phyloP scores from a whole-genome alignment of 2,329 filamentous ascomycete species.

The Monosporascus sp. region DNA sequence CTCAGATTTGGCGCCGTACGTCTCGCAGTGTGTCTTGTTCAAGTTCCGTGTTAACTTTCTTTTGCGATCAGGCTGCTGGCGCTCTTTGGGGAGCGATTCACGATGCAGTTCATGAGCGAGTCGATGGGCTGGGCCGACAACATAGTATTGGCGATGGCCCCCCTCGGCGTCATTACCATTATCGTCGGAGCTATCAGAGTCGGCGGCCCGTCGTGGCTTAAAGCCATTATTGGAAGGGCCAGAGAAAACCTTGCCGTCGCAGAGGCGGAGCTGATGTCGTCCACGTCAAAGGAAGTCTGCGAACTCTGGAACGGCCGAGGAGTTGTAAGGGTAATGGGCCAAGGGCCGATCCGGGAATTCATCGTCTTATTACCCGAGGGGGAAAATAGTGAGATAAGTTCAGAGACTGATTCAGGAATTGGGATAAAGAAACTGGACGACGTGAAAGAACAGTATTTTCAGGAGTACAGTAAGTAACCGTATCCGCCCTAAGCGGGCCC shows the following conservation, averaged over 20 bases:
- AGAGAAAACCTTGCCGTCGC: slow-evolving; percentile 35
- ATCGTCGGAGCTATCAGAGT: slow-evolving; percentile 40
- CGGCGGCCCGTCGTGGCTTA: slow-evolving; percentile 35
- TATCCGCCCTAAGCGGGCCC: too few relatives aligned
- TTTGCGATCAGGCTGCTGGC: slow-evolving; percentile 9
- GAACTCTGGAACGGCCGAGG: slow-evolving; percentile 39
- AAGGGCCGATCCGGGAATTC: slow-evolving; percentile 10
- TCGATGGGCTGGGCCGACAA: slow-evolving; percentile 35
- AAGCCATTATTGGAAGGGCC: slow-evolving; percentile 39
- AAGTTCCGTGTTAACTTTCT: neutral
- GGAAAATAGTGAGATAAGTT: too few relatives aligned
- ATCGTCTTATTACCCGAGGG: slow-evolving; percentile 1
- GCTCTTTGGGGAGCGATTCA: slow-evolving; percentile 39
- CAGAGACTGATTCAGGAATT: too few relatives aligned
- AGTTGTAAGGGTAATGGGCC: slow-evolving; percentile 22
- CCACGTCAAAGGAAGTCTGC: slow-evolving; percentile 38
- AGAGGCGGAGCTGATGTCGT: slow-evolving; percentile 40
- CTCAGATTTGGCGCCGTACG: neutral
- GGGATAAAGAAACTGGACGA: too few relatives aligned
- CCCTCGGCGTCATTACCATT: slow-evolving; percentile 39
- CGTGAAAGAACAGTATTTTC: too few relatives aligned
- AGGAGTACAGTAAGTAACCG: too few relatives aligned
- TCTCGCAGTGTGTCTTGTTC: neutral
- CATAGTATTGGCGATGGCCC: slow-evolving; percentile 41
- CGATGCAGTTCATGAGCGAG: slow-evolving; percentile 43